Evolutionary conservation across 1,139 yeast species (phyloP), one percentile per base, ranked within the genome.

Genomic region (Yamadazyma sp.): DNA sequence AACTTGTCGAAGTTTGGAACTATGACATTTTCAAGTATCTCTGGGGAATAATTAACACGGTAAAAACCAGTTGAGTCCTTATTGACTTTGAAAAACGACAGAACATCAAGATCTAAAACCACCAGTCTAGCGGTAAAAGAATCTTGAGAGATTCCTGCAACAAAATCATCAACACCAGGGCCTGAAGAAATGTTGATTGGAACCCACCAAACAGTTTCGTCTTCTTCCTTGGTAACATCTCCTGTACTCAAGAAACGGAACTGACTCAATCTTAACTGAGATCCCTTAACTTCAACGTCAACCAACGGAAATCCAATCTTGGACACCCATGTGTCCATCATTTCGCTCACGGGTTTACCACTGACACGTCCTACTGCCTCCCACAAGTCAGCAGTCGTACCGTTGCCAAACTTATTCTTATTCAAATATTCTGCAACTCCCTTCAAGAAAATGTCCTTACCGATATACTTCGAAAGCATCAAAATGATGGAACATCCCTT

Each of bases 231-330:
- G 54, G 73, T 77, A 43, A 78, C 89, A 58, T 86, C 95, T 38
- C 90, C 95, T 39, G 92, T 79, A 39, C 80, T 75, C 53, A 87
- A 72, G 66, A 82, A 87, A 55, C 96, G 78, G 56, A 85, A 73
- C 66, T 87, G 95, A 35, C 69, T 71, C 40, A 86, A 69, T 11
- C 68, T 69, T 50, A 86, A 64, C 33, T 69, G 58, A 36, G 65
- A 59, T n/a, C 53, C 57, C 10, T 57, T 52, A 20, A 59, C 62
- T 25, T 59, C 67, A 22, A 86, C 92, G 38, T 79, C 69, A 34
- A 88, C 67, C 13, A 87, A 73, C n/a, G 96, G 96, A 67, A 73
- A 87, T 5, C 96, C 96, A 44, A 86, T 81, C 57, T 81, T 78
- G 48, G 80, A 76, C 40, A 92, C 86, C 96, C 96, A 88, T 38